These are phyloP conservation scores for Monosporozyma aquatica DNA, from an alignment of 805 yeast genomes.

Conservation along the genomic window DNA sequence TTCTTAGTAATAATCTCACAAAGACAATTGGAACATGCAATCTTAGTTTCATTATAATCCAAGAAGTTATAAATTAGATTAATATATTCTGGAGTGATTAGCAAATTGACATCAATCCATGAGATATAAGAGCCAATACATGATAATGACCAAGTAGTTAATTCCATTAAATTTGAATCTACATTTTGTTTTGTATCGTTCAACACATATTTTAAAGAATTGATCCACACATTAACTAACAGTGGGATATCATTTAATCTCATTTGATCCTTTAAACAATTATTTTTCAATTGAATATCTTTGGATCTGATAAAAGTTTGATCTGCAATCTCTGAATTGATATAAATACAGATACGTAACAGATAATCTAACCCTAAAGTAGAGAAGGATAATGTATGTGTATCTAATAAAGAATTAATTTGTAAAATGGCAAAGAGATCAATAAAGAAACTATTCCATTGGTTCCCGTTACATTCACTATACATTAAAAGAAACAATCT, in stretches of 20 bases:
- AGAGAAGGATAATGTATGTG: constrained; percentile 17
- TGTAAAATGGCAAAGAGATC: constrained; percentile 23
- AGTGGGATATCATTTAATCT: constrained; percentile 65
- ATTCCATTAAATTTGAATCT: constrained; percentile 11
- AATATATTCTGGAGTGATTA: constrained; percentile 46
- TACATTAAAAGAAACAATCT: constrained; percentile 27
- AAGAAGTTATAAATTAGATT: constrained; percentile 51
- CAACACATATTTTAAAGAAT: constrained; percentile 19
- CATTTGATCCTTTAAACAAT: constrained; percentile 68
- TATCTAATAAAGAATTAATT: constrained; percentile 10
- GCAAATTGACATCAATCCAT: constrained; percentile 81
- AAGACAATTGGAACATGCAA: constrained; percentile 43
- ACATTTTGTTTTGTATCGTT: constrained; percentile 9
- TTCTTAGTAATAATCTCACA: constrained; percentile 64
- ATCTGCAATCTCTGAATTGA: constrained; percentile 91
- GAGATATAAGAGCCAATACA: constrained; percentile 78
- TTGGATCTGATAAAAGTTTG: constrained; percentile 68
- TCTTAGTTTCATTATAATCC: constrained; percentile 39
- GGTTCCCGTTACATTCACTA: constrained; percentile 23
- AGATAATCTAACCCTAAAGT: constrained; percentile 57
- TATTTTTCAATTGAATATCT: constrained; percentile 54
- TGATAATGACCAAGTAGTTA: constrained; percentile 35
- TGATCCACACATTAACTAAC: constrained; percentile 60
- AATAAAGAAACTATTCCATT: constrained; percentile 27
- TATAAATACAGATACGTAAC: constrained; percentile 57